phyloP scores from a whole-genome alignment of 495 filamentous ascomycete species.

The Tetracladium marchalianum region DNA sequence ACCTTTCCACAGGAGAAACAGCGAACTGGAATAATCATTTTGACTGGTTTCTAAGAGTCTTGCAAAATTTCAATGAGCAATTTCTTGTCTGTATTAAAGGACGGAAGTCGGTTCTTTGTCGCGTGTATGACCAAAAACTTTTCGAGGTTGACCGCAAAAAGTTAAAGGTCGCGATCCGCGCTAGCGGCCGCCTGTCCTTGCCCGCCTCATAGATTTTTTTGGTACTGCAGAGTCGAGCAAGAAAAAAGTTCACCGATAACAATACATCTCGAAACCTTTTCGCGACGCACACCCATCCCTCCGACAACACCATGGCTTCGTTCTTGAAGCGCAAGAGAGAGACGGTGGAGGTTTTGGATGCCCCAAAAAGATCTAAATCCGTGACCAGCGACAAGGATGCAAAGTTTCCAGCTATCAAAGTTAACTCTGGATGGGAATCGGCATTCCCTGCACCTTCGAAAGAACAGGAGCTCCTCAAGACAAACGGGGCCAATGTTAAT shows the following conservation, averaged over 20 bases:
- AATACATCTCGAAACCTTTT: not conserved
- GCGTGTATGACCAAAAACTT: no score
- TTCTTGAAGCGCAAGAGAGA: constrained; percentile 24
- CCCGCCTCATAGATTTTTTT: not conserved
- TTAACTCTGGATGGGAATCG: constrained; percentile 12
- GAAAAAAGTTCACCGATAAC: not conserved
- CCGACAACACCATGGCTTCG: constrained; percentile 23
- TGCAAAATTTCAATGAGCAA: not conserved
- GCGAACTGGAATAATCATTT: constrained; percentile 96
- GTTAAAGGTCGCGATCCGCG: not conserved
- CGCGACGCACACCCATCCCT: constrained; percentile 9
- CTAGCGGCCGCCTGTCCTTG: not conserved
- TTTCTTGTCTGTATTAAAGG: no score
- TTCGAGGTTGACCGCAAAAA: not conserved
- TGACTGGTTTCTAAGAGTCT: constrained; percentile 15
- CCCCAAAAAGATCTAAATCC: constrained; percentile 16
- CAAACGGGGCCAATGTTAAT: constrained; percentile 16
- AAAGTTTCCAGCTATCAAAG: not conserved
- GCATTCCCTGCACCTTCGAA: constrained; percentile 6
- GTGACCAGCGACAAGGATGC: constrained; percentile 1
- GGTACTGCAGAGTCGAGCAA: not conserved
- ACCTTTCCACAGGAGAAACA: constrained; percentile 99
- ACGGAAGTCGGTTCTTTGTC: no score
- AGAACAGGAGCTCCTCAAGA: not conserved
- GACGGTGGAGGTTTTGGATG: constrained; percentile 10